Percentiles rank a stretch among this genome's conserved stretches.
These are phyloP conservation scores for Zygosaccharomyces rouxii DNA, from an alignment of 805 yeast species.

Conservation along the genomic window DNA sequence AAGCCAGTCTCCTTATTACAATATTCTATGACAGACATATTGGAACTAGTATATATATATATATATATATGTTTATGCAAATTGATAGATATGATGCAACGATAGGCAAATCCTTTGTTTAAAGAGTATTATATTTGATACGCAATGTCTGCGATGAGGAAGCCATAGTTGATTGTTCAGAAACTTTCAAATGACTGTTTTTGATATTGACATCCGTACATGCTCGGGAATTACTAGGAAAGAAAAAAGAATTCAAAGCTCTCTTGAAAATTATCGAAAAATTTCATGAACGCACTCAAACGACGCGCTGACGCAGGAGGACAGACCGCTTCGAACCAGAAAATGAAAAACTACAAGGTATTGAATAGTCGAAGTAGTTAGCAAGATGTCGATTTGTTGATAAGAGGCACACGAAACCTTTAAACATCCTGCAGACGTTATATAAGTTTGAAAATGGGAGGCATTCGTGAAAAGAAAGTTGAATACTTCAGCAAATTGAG, in stretches of 20 bases:
- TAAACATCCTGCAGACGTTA: conserved; percentile 66
- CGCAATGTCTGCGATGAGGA: background rate
- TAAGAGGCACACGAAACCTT: conserved; percentile 43
- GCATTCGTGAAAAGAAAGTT: conserved; percentile 94
- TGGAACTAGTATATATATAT: background rate
- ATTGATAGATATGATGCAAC: too few relatives aligned
- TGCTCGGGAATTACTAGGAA: background rate
- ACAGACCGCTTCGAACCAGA: background rate
- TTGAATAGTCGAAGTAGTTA: background rate
- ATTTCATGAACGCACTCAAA: background rate
- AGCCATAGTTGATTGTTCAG: background rate
- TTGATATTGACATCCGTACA: background rate
- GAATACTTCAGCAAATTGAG: conserved; percentile 95
- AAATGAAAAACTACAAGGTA: background rate
- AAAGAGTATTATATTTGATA: too few relatives aligned
- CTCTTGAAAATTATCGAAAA: background rate
- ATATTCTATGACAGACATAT: conserved; percentile 10
- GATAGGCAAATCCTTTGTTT: too few relatives aligned
- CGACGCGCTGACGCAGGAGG: background rate
- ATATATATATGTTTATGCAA: too few relatives aligned
- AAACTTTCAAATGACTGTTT: conserved; percentile 3
- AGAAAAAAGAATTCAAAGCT: background rate
- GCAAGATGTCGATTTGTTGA: background rate
- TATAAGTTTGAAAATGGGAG: conserved; percentile 96
- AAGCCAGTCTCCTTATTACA: conserved; percentile 13